These are phyloP conservation scores for Aurinia saxatilis DNA, from an alignment of 345 rosid genomes.

Conservation along the genomic window DNA sequence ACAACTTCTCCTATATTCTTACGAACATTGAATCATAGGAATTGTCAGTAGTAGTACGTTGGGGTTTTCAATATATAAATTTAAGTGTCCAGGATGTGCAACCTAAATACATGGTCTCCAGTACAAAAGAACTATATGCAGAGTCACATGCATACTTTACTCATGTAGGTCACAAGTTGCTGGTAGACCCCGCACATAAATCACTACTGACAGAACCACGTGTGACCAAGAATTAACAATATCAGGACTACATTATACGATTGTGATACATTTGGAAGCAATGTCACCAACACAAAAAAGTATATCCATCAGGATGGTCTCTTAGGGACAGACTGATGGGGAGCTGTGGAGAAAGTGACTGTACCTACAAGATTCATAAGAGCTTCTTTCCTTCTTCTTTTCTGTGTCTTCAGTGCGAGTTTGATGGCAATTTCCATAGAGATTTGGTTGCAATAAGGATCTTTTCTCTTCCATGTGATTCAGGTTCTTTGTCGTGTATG, in stretches of 20 bases:
- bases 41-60: conserved; percentile 4
- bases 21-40: conserved; percentile 12
- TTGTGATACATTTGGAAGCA: conserved; percentile 34
- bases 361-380: conserved; percentile 38
- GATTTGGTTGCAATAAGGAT: conserved; percentile 68
- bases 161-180: conserved; percentile 24
- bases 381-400: background rate
- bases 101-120: conserved; percentile 21
- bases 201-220: conserved; percentile 24
- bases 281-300: conserved; percentile 17
- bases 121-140: conserved; percentile 19
- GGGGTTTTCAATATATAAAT: conserved; percentile 10
- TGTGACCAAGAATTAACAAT: conserved; percentile 23
- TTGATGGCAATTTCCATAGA: conserved; percentile 52
- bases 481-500: conserved; percentile 66
- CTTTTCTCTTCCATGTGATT: conserved; percentile 59
- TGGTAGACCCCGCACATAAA: conserved; percentile 20
- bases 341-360: conserved; percentile 20
- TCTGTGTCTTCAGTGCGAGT: conserved; percentile 32
- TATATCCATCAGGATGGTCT: conserved; percentile 17
- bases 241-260: conserved; percentile 9
- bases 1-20: background rate
- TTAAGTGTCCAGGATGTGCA: conserved; percentile 11
- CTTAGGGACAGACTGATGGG: conserved; percentile 5
- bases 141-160: conserved; percentile 29